Evolutionary conservation across 2,329 filamentous ascomycete species (phyloP).

Genomic region (Rhynchosporium secalis): DNA sequence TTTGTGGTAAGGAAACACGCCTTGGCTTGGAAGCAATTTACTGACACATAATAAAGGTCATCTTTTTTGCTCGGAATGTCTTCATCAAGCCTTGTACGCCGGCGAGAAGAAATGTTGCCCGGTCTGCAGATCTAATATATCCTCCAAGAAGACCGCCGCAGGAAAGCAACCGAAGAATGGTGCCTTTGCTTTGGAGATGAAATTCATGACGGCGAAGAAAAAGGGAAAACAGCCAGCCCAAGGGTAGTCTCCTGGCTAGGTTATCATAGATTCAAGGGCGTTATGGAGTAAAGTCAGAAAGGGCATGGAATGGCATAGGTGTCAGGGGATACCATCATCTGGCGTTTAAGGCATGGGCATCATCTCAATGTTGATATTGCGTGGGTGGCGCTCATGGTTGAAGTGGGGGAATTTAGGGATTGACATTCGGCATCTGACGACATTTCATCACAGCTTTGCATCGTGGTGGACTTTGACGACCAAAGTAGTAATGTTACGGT

Average conservation of each 20-base stretch:
- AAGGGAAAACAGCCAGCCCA: slow-evolving; percentile 48
- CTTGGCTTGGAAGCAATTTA: neutral
- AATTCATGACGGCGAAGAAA: slow-evolving; percentile 58
- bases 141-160: slow-evolving; percentile 44
- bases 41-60: slow-evolving; percentile 50
- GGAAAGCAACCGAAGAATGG: slow-evolving; percentile 46
- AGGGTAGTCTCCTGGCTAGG: neutral
- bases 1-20: slow-evolving; percentile 57
- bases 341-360: slow-evolving; percentile 7
- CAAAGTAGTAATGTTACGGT: neutral
- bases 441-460: neutral
- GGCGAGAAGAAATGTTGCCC: slow-evolving; percentile 60
- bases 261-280: neutral
- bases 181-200: slow-evolving; percentile 60
- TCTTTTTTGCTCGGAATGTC: slow-evolving; percentile 62
- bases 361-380: slow-evolving; percentile 4
- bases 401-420: neutral
- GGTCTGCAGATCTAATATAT: slow-evolving; percentile 62
- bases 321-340: slow-evolving; percentile 6
- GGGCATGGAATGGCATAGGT: neutral
- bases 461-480: neutral
- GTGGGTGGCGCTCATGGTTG: slow-evolving; percentile 6
- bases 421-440: neutral
- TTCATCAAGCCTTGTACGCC: slow-evolving; percentile 60
- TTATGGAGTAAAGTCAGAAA: neutral